These are phyloP conservation scores for Musa troglodytarum DNA, from an alignment of 176 grass and related monocot genomes.

Conservation along the genomic window DNA sequence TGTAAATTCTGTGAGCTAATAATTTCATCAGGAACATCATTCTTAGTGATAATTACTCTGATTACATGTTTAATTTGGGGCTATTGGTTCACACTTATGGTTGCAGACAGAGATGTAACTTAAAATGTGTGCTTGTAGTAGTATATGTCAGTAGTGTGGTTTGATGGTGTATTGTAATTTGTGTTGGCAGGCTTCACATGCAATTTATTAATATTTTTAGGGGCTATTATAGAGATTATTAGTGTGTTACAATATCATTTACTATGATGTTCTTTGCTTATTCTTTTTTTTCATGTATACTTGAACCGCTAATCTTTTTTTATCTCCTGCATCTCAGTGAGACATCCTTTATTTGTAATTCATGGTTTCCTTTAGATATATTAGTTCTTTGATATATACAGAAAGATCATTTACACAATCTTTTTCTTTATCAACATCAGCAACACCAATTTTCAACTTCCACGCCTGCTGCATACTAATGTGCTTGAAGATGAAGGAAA, in stretches of 20 bases:
- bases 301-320: too few relatives aligned
- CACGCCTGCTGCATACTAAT: conserved; percentile 49
- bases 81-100: not conserved
- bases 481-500: conserved; percentile 60
- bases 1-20: not conserved
- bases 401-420: not conserved
- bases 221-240: too few relatives aligned
- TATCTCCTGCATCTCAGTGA: too few relatives aligned
- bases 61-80: not conserved
- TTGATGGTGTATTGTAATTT: not conserved
- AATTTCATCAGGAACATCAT: not conserved
- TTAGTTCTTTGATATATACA: not conserved
- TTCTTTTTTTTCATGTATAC: too few relatives aligned
- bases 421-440: conserved; percentile 37
- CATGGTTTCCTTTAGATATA: not conserved
- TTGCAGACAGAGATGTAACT: not conserved
- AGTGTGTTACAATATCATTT: too few relatives aligned
- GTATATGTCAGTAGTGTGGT: not conserved
- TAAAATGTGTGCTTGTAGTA: not conserved
- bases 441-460: conserved; percentile 79
- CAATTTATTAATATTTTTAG: not conserved
- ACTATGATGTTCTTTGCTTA: too few relatives aligned
- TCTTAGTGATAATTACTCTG: not conserved
- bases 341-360: not conserved
- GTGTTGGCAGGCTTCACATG: not conserved